Evolutionary conservation across 352 stramenopile species (phyloP).

Genomic region (Aphanomyces astaci): DNA sequence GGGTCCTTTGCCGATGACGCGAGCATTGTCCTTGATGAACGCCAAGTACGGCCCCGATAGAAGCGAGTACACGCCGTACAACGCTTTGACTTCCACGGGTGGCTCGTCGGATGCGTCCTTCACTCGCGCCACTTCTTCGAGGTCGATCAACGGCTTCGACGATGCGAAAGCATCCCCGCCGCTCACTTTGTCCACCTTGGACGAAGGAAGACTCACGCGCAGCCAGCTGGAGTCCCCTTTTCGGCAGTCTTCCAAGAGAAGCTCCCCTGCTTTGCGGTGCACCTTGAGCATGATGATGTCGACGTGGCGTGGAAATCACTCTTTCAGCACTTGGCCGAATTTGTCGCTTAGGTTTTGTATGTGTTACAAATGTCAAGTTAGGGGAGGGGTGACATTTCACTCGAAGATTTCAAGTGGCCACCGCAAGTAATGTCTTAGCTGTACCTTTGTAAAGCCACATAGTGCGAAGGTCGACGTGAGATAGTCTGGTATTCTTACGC

Average conservation of each 20-base stretch:
- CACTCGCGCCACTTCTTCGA: constrained; percentile 41
- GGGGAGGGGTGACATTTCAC: no score
- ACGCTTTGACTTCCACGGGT: constrained; percentile 37
- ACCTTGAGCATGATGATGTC: constrained; percentile 26
- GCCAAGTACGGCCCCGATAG: constrained; percentile 49
- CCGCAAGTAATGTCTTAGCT: no score
- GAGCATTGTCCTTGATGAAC: constrained; percentile 42
- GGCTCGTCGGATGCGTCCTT: constrained; percentile 33
- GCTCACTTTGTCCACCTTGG: neutral
- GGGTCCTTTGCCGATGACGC: constrained; percentile 50
- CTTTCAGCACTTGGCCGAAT: neutral
- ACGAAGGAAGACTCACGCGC: constrained; percentile 28
- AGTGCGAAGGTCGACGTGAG: no score
- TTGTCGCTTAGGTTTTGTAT: constrained; percentile 9
- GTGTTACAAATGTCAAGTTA: no score
- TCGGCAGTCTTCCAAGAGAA: constrained; percentile 77
- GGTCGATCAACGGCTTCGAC: constrained; percentile 28
- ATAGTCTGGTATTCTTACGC: no score
- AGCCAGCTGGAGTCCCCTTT: constrained; percentile 55
- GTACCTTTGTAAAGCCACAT: no score
- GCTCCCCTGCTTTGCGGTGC: constrained; percentile 51
- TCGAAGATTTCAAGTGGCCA: no score
- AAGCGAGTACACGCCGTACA: constrained; percentile 60
- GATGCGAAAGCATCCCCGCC: neutral
- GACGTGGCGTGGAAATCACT: neutral